Base-by-base conservation (phyloP, 352 stramenopile species). In the Phytophthora nicotianae region DNA sequence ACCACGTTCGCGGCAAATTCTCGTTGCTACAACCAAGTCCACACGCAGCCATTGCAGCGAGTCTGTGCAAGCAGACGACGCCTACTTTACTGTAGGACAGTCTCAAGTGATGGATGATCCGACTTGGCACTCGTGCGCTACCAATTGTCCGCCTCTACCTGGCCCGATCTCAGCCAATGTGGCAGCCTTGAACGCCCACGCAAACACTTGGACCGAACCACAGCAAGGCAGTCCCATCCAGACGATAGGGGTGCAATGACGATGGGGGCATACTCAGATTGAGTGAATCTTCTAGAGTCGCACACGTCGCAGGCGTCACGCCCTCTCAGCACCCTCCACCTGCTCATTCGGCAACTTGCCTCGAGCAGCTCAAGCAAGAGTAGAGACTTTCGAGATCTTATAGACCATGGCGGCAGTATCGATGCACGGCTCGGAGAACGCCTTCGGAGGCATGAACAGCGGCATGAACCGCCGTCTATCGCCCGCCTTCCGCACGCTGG, bases 361-460 rank as follows among this genome's bases (percentile, higher is more conserved):
- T 32, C 9, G 16, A 45, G 24, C 50, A 59, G 40, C 59, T 20
- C 50, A 70, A 62, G 49, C 17, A 48, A 48, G 40, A 56, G n/a
- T 17, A 17, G 38, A 63, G 42, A 60, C 17, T 37, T 49, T 19
- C n/a, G 38, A 49, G 17, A n/a, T 29, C 23, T 49, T 21, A 49
- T 32, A 13, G 11, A 77, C 29, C 17, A 88, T 89, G 79, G 79
- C 79, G 24, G 76, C 75, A 55, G 61, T 89, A 19, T 91, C 82
- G 9, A 86, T 91, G 75, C 76, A 74, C 50, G 58, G 64, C 40
- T 63, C 70, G 8, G 67, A 79, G 42, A 78, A 68, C 55, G 64
- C 75, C 20, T 84, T 83, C 45, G 79, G 83, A 55, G 71, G 65
- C 61, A 73, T 83, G 61, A 63, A 65, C 46, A 64, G 63, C 57